Conservation (phyloP, 2,329 filamentous ascomycete genomes). For the Hypomyces perniciosus region DNA sequence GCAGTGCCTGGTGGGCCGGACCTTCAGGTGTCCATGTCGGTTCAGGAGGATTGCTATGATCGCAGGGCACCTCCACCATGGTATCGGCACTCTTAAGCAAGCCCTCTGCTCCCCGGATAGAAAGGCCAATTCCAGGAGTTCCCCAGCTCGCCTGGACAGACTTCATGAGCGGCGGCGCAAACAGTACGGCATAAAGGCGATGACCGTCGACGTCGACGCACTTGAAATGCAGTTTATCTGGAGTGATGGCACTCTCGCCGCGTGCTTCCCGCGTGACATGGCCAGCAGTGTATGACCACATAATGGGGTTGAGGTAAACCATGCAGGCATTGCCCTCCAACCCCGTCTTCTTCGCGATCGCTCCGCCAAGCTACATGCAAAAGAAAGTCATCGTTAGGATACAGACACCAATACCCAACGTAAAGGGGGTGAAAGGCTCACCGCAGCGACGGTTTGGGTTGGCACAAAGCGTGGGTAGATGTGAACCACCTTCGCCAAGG, state of each 20-base stretch:
- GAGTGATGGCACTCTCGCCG: slow-evolving; percentile 28
- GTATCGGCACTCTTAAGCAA: slow-evolving; percentile 32
- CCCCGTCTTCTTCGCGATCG: slow-evolving; percentile 28
- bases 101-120: slow-evolving; percentile 39
- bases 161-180: slow-evolving; percentile 28
- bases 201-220: slow-evolving; percentile 37
- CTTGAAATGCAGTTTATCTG: slow-evolving; percentile 31
- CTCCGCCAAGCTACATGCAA: slow-evolving; percentile 28
- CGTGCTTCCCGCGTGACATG: slow-evolving; percentile 31
- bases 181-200: slow-evolving; percentile 40
- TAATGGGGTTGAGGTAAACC: slow-evolving; percentile 27
- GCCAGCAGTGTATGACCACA: slow-evolving; percentile 24
- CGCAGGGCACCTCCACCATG: slow-evolving; percentile 29
- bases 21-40: slow-evolving; percentile 35
- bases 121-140: slow-evolving; percentile 41
- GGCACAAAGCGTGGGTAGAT: slow-evolving; percentile 44
- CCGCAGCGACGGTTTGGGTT: slow-evolving; percentile 29
- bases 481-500: slow-evolving; percentile 32
- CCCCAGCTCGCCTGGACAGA: slow-evolving; percentile 40
- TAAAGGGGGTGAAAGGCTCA: slow-evolving; percentile 16
- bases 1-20: slow-evolving; percentile 31
- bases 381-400: background rate
- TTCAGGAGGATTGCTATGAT: slow-evolving; percentile 20
- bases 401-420: background rate
- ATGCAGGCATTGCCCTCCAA: slow-evolving; percentile 22